phyloP scores from a whole-genome alignment of 1,284 basidiomycete species.

The Tilletiaria anomala region DNA sequence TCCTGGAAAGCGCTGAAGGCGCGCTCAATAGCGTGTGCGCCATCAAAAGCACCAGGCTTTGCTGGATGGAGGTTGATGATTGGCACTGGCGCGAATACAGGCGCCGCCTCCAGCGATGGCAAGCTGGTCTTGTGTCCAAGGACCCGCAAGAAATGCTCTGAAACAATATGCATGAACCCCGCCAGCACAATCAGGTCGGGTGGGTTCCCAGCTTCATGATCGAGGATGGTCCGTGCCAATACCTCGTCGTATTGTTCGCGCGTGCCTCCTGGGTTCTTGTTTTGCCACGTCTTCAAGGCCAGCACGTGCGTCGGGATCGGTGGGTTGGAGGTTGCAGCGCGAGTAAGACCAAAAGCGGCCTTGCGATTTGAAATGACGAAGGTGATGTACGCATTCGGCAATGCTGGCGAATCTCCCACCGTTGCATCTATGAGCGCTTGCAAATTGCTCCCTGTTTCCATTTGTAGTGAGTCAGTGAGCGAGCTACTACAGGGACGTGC shows the following conservation, averaged over 20 bases:
- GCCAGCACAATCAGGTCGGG: conserved; percentile 85
- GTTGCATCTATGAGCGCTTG: conserved; percentile 85
- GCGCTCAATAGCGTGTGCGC: conserved; percentile 72
- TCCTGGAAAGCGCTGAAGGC: conserved; percentile 75
- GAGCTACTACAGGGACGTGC: background rate
- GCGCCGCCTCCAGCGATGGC: conserved; percentile 5
- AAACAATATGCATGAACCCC: conserved; percentile 92
- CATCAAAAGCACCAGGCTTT: conserved; percentile 84
- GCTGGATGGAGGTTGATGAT: conserved; percentile 97
- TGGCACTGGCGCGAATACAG: conserved; percentile 48
- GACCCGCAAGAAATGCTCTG: conserved; percentile 43
- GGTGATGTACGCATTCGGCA: conserved; percentile 51
- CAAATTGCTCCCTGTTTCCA: conserved; percentile 65
- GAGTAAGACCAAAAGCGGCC: conserved; percentile 71
- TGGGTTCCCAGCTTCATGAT: conserved; percentile 7
- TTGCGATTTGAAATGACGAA: conserved; percentile 86
- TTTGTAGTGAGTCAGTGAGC: background rate
- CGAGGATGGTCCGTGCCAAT: conserved; percentile 58
- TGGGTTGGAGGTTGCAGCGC: conserved; percentile 57
- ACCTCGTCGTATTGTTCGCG: conserved; percentile 74
- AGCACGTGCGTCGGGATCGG: conserved; percentile 67
- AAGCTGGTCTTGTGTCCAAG: conserved; percentile 23
- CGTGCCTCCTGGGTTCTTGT: conserved; percentile 54
- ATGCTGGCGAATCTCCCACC: conserved; percentile 48
- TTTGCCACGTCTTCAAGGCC: conserved; percentile 70